Percentiles rank a stretch among this genome's conserved stretches.
These are phyloP conservation scores for Sordariomycetes sp. DNA, from an alignment of 2,329 filamentous ascomycete species.

Conservation along the genomic window DNA sequence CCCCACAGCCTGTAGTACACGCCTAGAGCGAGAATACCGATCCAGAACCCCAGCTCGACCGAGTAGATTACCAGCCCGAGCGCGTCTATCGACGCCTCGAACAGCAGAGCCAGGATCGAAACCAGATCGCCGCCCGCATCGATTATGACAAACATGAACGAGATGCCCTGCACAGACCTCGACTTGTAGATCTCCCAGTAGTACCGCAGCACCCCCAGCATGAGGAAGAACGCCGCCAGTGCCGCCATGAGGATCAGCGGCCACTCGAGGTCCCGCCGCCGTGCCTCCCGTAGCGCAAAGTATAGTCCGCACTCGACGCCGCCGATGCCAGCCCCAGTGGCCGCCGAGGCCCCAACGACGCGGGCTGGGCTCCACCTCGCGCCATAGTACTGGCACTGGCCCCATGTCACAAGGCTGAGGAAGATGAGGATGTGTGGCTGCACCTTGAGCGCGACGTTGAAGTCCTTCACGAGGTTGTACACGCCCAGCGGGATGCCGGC, in stretches of 20 bases:
- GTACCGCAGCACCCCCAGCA: background rate
- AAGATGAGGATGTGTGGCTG: conserved; percentile 20
- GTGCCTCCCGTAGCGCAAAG: background rate
- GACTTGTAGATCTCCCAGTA: conserved; percentile 4
- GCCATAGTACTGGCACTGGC: conserved; percentile 19
- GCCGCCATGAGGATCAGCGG: background rate
- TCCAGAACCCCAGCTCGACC: conserved; percentile 3
- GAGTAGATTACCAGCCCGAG: background rate
- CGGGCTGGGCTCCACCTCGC: conserved; percentile 4
- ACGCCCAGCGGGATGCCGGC: conserved; percentile 12
- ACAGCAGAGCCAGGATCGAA: background rate
- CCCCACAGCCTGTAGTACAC: background rate
- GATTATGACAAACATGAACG: conserved; percentile 1
- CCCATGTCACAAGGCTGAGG: conserved; percentile 18
- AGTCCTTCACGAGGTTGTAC: conserved; percentile 17
- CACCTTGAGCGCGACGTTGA: conserved; percentile 19
- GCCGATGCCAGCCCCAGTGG: background rate
- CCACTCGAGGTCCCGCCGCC: background rate
- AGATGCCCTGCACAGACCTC: conserved; percentile 3
- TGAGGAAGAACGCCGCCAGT: background rate
- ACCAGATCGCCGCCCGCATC: conserved; percentile 3
- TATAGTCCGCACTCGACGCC: conserved; percentile 1
- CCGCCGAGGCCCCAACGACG: background rate
- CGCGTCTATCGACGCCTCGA: background rate
- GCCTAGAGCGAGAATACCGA: conserved; percentile 1